Evolutionary conservation across 2,329 filamentous ascomycete genomes (phyloP), one percentile per base, ranked within the genome.

Genomic region (Aspergillus sp.): DNA sequence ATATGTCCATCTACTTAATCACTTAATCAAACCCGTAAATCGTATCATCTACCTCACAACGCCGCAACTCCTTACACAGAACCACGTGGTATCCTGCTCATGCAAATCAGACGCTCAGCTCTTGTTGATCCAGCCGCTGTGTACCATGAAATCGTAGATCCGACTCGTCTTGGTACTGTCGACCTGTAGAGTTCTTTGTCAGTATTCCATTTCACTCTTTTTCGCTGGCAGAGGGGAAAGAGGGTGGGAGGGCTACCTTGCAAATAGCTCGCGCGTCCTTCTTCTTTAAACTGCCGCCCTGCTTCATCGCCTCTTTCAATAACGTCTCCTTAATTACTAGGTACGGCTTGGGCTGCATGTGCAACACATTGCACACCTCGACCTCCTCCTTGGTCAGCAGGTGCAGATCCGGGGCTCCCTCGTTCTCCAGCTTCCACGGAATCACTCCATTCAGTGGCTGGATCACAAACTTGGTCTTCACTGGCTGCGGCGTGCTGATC

Each of bases 141-240:
- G 91, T 64, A 96, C 91, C 79, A 97, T 93, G 74, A 97, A 98
- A 75, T 98, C 95, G 77, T 94, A 97, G 60, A 98, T 87, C 66
- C 91, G 85, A 17, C 90, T 89, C 0, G 91, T 89, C 76, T 97
- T 98, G 65, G 90, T 90, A 9, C 87, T 86, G 71, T 98, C 94
- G 55, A 98, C 85, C 73, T 88, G 78, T 6, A 21, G 28, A 36
- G n/a, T 9, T 56, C 54, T 12, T 30, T 6, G 59, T 63, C 23
- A 25, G 23, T 7, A 23, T 23, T 6, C 23, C 5, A 23, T 23
- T 5, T 23, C 21, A 23, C 23, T 23, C 21, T 23, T 1, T 23
- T 23, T n/a, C n/a, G n/a, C n/a, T n/a, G n/a, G 28, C 28, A 30
- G 28, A 23, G 13, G 8, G 7, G 32, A 51, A 47, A 13, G 32